Percentiles rank a stretch among this genome's conserved stretches.
Evolutionary conservation across 1,284 basidiomycete genomes (phyloP).

Genomic region (Pseudozyma pruni): DNA sequence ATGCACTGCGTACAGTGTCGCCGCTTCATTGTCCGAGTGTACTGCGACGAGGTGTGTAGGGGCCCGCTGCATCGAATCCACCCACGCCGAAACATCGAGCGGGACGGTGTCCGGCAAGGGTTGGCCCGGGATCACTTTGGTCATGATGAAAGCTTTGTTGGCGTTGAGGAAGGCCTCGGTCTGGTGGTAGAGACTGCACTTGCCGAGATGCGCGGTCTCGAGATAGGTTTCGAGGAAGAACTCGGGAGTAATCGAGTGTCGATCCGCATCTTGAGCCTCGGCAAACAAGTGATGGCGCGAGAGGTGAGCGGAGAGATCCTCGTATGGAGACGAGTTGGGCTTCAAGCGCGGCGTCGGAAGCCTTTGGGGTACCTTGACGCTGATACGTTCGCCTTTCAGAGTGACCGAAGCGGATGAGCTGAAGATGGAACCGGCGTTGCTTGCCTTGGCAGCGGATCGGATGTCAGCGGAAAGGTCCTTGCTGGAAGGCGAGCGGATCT

Average conservation of each 20-base stretch:
- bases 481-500: conserved; percentile 22
- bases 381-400: conserved; percentile 28
- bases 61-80: conserved; percentile 7
- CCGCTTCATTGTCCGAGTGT: conserved; percentile 22
- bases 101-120: conserved; percentile 18
- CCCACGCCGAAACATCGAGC: conserved; percentile 22
- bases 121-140: conserved; percentile 10
- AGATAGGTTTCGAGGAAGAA: conserved; percentile 34
- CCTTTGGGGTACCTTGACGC: conserved; percentile 38
- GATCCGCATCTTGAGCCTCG: conserved; percentile 26
- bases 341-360: conserved; percentile 29
- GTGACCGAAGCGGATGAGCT: conserved; percentile 15
- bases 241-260: conserved; percentile 22
- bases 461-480: conserved; percentile 1
- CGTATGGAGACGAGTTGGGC: conserved; percentile 38
- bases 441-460: conserved; percentile 7
- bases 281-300: conserved; percentile 33
- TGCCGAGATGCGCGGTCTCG: conserved; percentile 26
- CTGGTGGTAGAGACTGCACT: conserved; percentile 39
- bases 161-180: conserved; percentile 28
- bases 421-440: conserved; percentile 2
- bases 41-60: conserved; percentile 46
- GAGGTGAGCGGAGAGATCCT: conserved; percentile 38
- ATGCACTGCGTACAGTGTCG: conserved; percentile 37
- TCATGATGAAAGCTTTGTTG: conserved; percentile 11